phyloP scores from a whole-genome alignment of 768 basidiomycete species.

The Hydnomerulius pinastri region DNA sequence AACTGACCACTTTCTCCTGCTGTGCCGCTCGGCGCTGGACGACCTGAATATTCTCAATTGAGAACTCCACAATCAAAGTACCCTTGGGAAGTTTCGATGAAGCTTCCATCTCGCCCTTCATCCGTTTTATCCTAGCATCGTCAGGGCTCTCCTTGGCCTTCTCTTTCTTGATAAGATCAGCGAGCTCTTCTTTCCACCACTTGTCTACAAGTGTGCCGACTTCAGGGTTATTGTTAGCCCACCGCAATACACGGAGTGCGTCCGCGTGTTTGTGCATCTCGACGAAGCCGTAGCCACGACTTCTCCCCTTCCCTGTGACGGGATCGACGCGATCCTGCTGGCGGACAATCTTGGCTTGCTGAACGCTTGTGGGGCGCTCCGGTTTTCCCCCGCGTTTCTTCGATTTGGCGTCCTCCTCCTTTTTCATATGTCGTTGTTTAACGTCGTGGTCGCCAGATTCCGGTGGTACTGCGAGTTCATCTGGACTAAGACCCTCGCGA shows the following conservation, averaged over 20 bases:
- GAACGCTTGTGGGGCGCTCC: slow-evolving; percentile 54
- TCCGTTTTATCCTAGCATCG: slow-evolving; percentile 54
- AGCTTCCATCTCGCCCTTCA: slow-evolving; percentile 54
- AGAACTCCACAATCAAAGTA: slow-evolving; percentile 89
- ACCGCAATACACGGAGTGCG: slow-evolving; percentile 86
- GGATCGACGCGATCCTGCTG: slow-evolving; percentile 88
- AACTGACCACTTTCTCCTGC: slow-evolving; percentile 37
- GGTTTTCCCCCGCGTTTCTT: slow-evolving; percentile 23
- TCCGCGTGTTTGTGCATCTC: slow-evolving; percentile 89
- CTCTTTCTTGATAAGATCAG: slow-evolving; percentile 58
- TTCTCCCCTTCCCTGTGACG: slow-evolving; percentile 81
- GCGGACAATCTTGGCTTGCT: slow-evolving; percentile 91
- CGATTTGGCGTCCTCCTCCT: slow-evolving; percentile 21
- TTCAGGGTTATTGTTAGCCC: slow-evolving; percentile 88
- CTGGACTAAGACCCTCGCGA: slow-evolving; percentile 62
- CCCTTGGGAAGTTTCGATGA: slow-evolving; percentile 42
- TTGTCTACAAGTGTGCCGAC: slow-evolving; percentile 63
- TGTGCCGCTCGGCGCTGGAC: slow-evolving; percentile 70
- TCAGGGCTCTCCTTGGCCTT: slow-evolving; percentile 48
- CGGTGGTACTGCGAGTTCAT: slow-evolving; percentile 63
- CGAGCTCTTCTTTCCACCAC: slow-evolving; percentile 86
- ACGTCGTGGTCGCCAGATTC: slow-evolving; percentile 29
- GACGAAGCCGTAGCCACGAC: slow-evolving; percentile 94
- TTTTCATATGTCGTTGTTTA: slow-evolving; percentile 30
- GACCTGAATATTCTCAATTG: slow-evolving; percentile 92